Percentiles rank a stretch among this genome's conserved stretches.
Conservation (phyloP, 1,139 yeast species). For the Pichia sp. region DNA sequence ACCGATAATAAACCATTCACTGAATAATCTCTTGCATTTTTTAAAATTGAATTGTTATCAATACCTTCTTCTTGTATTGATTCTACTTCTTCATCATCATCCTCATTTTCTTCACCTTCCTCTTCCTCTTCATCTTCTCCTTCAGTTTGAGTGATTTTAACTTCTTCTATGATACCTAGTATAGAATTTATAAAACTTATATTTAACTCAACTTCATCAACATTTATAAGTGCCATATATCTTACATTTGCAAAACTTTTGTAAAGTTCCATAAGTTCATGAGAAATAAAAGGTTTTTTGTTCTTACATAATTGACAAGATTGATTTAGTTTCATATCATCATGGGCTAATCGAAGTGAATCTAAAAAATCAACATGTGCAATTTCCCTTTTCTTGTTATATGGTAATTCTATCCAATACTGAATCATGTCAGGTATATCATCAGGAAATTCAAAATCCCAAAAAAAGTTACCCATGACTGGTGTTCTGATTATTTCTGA, state of each 20-base stretch:
- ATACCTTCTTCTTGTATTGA: background rate
- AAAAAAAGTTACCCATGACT: constrained; percentile 29
- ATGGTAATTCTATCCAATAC: constrained; percentile 67
- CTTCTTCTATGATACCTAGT: constrained; percentile 21
- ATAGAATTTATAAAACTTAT: constrained; percentile 21
- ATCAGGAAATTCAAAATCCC: constrained; percentile 52
- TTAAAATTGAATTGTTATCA: background rate
- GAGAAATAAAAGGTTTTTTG: constrained; percentile 65
- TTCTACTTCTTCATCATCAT: constrained; percentile 1
- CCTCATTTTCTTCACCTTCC: constrained; percentile 7
- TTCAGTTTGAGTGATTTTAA: constrained; percentile 12
- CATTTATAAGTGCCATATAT: constrained; percentile 13
- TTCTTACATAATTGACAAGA: constrained; percentile 79
- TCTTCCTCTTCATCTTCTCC: constrained; percentile 1
- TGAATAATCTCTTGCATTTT: constrained; percentile 3
- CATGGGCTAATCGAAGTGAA: constrained; percentile 57
- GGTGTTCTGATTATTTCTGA: constrained; percentile 12
- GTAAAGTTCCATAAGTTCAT: constrained; percentile 72
- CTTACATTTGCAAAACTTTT: constrained; percentile 41
- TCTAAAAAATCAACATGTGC: constrained; percentile 66
- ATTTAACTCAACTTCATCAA: constrained; percentile 22
- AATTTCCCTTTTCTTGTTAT: constrained; percentile 54
- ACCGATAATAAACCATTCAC: constrained; percentile 39
- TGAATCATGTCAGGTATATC: constrained; percentile 52
- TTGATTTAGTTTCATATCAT: constrained; percentile 49